Percentiles rank a stretch among this genome's conserved stretches.
Evolutionary conservation across 371 early-diverging fungal species (phyloP).

Genomic region (Mucor circinelloides): DNA sequence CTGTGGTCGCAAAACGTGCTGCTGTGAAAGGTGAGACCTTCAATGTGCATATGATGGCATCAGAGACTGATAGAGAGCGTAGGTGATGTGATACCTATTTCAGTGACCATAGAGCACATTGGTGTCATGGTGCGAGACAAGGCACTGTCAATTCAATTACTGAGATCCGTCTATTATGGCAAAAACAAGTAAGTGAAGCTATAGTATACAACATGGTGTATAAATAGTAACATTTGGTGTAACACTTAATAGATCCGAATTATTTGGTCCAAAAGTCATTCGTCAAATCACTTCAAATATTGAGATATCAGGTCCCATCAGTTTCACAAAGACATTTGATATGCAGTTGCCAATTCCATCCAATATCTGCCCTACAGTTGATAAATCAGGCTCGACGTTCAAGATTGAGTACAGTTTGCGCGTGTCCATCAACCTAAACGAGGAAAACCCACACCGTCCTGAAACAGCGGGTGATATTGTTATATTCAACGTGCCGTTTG

Average conservation of each 20-base stretch:
- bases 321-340: conserved; percentile 23
- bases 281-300: conserved; percentile 19
- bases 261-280: conserved; percentile 15
- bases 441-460: conserved; percentile 13
- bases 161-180: conserved; percentile 28
- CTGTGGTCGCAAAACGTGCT: conserved; percentile 38
- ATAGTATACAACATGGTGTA: neutral
- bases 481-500: conserved; percentile 29
- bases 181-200: conserved; percentile 15
- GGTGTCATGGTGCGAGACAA: conserved; percentile 25
- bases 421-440: conserved; percentile 39
- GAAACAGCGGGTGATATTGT: conserved; percentile 24
- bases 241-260: conserved; percentile 11
- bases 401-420: conserved; percentile 41
- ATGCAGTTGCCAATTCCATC: conserved; percentile 37
- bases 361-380: conserved; percentile 21
- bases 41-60: neutral
- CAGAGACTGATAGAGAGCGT: neutral
- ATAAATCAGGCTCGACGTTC: conserved; percentile 14
- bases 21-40: conserved; percentile 41
- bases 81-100: conserved; percentile 48
- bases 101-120: conserved; percentile 36
- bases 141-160: conserved; percentile 24
- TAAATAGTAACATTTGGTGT: neutral
- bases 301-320: conserved; percentile 21